Evolutionary conservation across 805 yeast species (phyloP), one percentile per base, ranked within the genome.

Genomic region (Henningerozyma blattae): DNA sequence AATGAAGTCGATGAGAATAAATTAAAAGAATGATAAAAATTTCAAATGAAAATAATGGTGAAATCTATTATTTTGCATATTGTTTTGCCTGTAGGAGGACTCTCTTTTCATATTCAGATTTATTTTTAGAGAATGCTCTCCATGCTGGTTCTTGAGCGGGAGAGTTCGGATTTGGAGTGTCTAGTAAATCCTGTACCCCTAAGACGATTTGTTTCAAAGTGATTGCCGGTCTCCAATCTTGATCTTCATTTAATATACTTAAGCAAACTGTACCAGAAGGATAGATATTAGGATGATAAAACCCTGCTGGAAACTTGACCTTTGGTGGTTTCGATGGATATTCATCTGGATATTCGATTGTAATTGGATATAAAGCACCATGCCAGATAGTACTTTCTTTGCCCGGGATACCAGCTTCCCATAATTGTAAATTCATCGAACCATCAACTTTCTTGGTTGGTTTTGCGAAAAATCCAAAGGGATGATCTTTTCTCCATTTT

Each of bases 131-230:
- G 51, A 73, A 87, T 1, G 89, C 84, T 56, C 78, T 78, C 84
- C 87, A 91, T 2, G 98, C 97, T 3, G 94, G 94, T 44, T 85
- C 91, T 60, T 91, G 98, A 0, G 98, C 98, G 2, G 98, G 98
- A 0, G 96, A 86, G 41, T 77, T 77, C 16, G 94, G 94, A 53
- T 91, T 91, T 25, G 99, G 99, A 25, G 76, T 70, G 49, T 81
- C 83, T 40, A 91, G 65, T 35, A 91, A 67, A 56, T 87, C 95
- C 58, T 91, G 99, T 33, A 91, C 76, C 4, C 98, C 99, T 40
- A 86, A 62, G 2, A 81, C 77, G 38, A 91, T 79, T 54, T 89
- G 94, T 52, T 84, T 86, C 44, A 89, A 60, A 13, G 94, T 83
- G 45, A 89, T 81, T 7, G 95, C 95, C 1, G 99, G 98, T 51